A percentile compares a stretch with the other conserved stretches of the same genome.
Evolutionary conservation across 352 stramenopile genomes (phyloP).

Genomic region (Globisporangium iwayamae): DNA sequence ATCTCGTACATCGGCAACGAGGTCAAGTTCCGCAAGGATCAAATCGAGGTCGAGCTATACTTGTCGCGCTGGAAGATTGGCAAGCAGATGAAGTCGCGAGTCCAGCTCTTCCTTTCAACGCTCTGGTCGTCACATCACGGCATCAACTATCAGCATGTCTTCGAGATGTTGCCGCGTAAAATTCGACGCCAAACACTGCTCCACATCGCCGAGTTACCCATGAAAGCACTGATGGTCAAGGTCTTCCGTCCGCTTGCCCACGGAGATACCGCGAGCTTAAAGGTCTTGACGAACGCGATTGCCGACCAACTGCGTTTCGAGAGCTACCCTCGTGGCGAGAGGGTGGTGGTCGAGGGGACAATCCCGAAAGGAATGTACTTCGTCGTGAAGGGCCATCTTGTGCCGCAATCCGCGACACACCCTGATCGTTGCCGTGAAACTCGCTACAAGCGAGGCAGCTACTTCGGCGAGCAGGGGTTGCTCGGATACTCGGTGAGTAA

Average conservation of each 20-base stretch:
- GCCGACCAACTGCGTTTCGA: constrained; percentile 57
- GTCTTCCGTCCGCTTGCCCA: constrained; percentile 31
- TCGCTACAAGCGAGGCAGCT: constrained; percentile 30
- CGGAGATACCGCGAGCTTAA: constrained; percentile 17
- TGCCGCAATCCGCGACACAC: constrained; percentile 9
- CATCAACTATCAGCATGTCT: constrained; percentile 50
- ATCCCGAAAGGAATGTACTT: constrained; percentile 75
- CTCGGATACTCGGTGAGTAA: constrained; percentile 48
- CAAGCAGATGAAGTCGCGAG: constrained; percentile 29
- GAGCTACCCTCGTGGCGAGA: constrained; percentile 61
- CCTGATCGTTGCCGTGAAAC: neutral
- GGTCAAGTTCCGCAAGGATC: constrained; percentile 60
- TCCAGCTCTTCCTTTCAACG: constrained; percentile 46
- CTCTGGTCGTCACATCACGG: constrained; percentile 56
- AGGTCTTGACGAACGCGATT: constrained; percentile 30
- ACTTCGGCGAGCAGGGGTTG: constrained; percentile 57
- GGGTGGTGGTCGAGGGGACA: constrained; percentile 54
- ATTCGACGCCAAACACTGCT: constrained; percentile 45
- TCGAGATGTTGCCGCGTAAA: constrained; percentile 37
- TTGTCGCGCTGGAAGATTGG: constrained; percentile 48
- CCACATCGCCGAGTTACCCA: constrained; percentile 35
- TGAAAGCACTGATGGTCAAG: constrained; percentile 29
- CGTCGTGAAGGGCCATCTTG: constrained; percentile 50
- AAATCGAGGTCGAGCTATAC: constrained; percentile 50
- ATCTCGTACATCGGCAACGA: constrained; percentile 66